Evolutionary conservation across 2,329 filamentous ascomycete genomes (phyloP).

Genomic region (Neophaeococcomyces aloes): DNA sequence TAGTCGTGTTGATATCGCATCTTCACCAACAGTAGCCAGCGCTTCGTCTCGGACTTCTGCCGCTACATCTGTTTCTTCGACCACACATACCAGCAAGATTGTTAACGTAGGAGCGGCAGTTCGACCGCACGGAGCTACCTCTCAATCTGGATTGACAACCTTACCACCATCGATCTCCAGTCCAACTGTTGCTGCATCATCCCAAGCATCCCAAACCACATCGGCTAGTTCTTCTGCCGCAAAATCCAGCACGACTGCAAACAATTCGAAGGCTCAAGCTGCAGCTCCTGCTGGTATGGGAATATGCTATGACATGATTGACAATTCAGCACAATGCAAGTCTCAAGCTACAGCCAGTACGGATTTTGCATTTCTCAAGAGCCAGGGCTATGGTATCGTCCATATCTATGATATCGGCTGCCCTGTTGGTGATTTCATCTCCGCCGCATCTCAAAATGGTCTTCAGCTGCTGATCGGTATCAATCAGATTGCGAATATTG

Average conservation of each 20-base stretch:
- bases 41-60: constrained; percentile 14
- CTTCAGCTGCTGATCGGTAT: constrained; percentile 67
- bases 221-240: background rate
- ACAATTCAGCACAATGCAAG: constrained; percentile 54
- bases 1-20: constrained; percentile 8
- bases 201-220: too few species aligned
- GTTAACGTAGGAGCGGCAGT: background rate
- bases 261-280: background rate
- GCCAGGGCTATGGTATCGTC: constrained; percentile 48
- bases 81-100: background rate
- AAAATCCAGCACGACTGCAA: background rate
- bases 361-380: constrained; percentile 52
- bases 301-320: constrained; percentile 51
- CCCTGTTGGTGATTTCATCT: constrained; percentile 51
- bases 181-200: too few species aligned
- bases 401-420: constrained; percentile 76
- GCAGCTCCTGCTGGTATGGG: constrained; percentile 31
- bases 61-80: constrained; percentile 18
- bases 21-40: constrained; percentile 8
- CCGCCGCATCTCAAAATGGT: constrained; percentile 52
- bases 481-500: constrained; percentile 51
- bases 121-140: too few species aligned
- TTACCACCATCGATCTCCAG: too few species aligned
- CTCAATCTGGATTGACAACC: too few species aligned
- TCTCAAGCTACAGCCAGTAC: constrained; percentile 48